Evolutionary conservation across 257 asterid genomes (phyloP), one percentile per base, ranked within the genome.

Genomic region (Solanum stenotomum): DNA sequence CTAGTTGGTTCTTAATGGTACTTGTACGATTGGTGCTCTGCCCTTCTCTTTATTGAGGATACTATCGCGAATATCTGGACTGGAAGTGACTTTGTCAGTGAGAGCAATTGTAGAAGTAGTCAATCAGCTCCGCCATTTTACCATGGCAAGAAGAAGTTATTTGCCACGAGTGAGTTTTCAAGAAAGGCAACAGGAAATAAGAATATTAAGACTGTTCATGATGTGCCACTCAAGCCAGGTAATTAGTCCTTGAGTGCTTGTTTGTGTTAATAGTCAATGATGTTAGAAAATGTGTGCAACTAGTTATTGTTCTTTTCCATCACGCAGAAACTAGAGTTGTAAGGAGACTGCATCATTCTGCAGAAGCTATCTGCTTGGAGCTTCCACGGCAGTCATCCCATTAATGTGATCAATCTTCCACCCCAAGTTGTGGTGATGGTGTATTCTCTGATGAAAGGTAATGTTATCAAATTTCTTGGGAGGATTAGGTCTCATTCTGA

Each of bases 31-130:
- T 11, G 49, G 49, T 10, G 15, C 49, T 4, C 14, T 10, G 1
- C 3, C 49, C 49, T 42, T 42, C 49, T 42, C 49, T 42, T 42
- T 42, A 42, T 10, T 42, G 94, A 93, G 94, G 90, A 85, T 79
- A 92, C 95, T 25, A 88, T 96, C 87, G 88, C 90, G 88, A 89
- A 76, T 78, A 89, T 91, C 88, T 96, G 98, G 99, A 87, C 92
- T 38, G 88, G 91, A 92, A 92, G 87, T 72, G 85, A 61, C 38
- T 40, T 40, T 88, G 84, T 81, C 88, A 96, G 98, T 96, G 93
- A 93, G 90, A 89, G 56, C 18, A 44, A 42, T 42, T 44, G 18
- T 40, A 40, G 12, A 40, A 40, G 3, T 38, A 38, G 12, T 40
- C 44, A 40, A 40, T 40, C 44, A 40, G 44, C 44, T 40, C 12